These are phyloP conservation scores for Penicillium sp. DNA, from an alignment of 2,329 filamentous ascomycete genomes.

Conservation along the genomic window DNA sequence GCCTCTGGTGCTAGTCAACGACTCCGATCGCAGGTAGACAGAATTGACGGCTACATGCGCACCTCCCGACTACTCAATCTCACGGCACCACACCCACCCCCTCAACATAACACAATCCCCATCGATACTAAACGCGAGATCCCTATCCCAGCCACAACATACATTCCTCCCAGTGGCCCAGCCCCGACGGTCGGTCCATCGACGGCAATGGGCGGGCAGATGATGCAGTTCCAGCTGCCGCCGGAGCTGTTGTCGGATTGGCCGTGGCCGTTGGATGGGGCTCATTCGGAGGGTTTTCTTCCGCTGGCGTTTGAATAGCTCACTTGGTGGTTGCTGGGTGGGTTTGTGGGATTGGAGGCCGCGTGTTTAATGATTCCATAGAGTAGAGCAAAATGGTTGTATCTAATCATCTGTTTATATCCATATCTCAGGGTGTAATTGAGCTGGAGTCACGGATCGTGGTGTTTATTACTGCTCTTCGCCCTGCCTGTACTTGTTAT, in stretches of 20 bases:
- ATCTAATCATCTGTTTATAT: slow-evolving; percentile 1
- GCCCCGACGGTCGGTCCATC: slow-evolving; percentile 3
- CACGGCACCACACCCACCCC: slow-evolving; percentile 1
- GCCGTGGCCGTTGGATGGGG: slow-evolving; percentile 36
- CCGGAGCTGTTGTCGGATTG: slow-evolving; percentile 41
- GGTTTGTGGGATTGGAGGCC: background rate
- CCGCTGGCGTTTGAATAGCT: slow-evolving; percentile 22
- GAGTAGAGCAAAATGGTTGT: slow-evolving; percentile 1
- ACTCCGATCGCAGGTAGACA: slow-evolving; percentile 41
- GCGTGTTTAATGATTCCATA: background rate
- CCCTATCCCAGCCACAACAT: slow-evolving; percentile 3
- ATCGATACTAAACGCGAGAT: slow-evolving; percentile 8
- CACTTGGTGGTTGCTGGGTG: background rate
- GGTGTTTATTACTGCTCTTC: background rate
- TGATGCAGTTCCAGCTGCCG: slow-evolving; percentile 40
- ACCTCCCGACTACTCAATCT: slow-evolving; percentile 18
- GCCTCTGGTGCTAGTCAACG: slow-evolving; percentile 39
- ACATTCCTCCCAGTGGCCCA: slow-evolving; percentile 5
- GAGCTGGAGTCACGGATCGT: background rate
- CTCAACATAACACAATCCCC: slow-evolving; percentile 6
- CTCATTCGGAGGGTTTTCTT: slow-evolving; percentile 21
- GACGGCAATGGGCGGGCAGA: slow-evolving; percentile 16
- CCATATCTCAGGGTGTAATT: background rate
- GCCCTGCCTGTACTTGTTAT: background rate
- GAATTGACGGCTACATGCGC: slow-evolving; percentile 46